Conservation (phyloP, 1,284 basidiomycete genomes). For the Butyriboletus appendiculatus region DNA sequence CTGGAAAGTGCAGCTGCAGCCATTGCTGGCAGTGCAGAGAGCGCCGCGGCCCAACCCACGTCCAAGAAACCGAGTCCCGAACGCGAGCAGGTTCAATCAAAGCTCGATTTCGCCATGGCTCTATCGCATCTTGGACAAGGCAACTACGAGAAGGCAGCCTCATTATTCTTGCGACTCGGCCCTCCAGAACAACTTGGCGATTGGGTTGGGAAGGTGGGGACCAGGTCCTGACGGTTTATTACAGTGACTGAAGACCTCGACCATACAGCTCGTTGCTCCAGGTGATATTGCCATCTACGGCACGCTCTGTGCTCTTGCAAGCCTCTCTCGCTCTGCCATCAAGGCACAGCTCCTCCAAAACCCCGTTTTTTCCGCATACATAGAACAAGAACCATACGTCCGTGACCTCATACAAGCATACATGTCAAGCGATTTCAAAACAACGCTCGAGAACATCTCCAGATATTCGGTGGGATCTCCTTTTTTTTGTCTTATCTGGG, state of each 20-base stretch:
- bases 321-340: slow-evolving; percentile 68
- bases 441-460: slow-evolving; percentile 71
- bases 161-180: slow-evolving; percentile 67
- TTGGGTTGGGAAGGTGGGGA: slow-evolving; percentile 65
- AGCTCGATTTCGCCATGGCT: slow-evolving; percentile 77
- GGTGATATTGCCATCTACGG: slow-evolving; percentile 85
- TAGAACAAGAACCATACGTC: slow-evolving; percentile 85
- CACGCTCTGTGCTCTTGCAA: slow-evolving; percentile 78
- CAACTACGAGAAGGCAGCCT: slow-evolving; percentile 76
- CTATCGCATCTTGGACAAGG: slow-evolving; percentile 70
- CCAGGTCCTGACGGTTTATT: neutral
- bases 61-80: slow-evolving; percentile 50
- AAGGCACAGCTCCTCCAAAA: slow-evolving; percentile 71
- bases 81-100: slow-evolving; percentile 67
- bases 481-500: neutral
- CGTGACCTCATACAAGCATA: slow-evolving; percentile 83
- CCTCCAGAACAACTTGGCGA: slow-evolving; percentile 63
- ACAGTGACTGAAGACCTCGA: neutral
- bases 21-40: slow-evolving; percentile 21
- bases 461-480: slow-evolving; percentile 62
- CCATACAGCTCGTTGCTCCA: slow-evolving; percentile 65
- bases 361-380: slow-evolving; percentile 68
- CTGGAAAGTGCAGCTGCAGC: slow-evolving; percentile 59
- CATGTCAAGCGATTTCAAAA: slow-evolving; percentile 80
- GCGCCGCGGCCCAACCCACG: slow-evolving; percentile 33